Conservation (phyloP, 495 filamentous ascomycete species). For the Emericellopsis terricola region DNA sequence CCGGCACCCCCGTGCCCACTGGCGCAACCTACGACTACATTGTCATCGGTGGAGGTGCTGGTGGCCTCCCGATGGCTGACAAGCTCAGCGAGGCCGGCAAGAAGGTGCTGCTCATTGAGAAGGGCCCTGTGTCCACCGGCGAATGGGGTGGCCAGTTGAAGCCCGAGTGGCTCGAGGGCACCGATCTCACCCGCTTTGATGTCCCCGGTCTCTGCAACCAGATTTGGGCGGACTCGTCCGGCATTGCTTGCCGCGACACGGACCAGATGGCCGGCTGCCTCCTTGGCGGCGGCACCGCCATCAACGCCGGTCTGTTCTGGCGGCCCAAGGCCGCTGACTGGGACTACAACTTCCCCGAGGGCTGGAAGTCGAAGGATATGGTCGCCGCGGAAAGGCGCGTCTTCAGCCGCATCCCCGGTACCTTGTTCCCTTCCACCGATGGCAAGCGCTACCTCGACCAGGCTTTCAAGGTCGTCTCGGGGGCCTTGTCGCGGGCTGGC, state of each 20-base stretch:
- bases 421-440: slow-evolving; percentile 46
- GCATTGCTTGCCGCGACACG: slow-evolving; percentile 48
- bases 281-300: slow-evolving; percentile 58
- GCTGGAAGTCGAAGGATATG: slow-evolving; percentile 53
- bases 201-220: slow-evolving; percentile 63
- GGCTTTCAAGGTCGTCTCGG: slow-evolving; percentile 39
- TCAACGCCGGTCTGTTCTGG: slow-evolving; percentile 48
- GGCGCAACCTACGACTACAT: slow-evolving; percentile 22
- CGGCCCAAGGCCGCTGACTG: slow-evolving; percentile 40
- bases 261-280: slow-evolving; percentile 62
- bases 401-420: slow-evolving; percentile 53
- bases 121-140: slow-evolving; percentile 40
- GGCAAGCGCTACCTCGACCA: slow-evolving; percentile 50
- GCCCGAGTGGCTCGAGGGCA: slow-evolving; percentile 45
- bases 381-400: slow-evolving; percentile 35
- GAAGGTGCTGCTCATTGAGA: slow-evolving; percentile 47
- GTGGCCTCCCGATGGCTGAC: slow-evolving; percentile 31
- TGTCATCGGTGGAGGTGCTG: slow-evolving; percentile 31
- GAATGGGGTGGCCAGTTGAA: slow-evolving; percentile 36
- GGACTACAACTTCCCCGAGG: slow-evolving; percentile 53
- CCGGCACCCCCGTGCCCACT: neutral
- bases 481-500: slow-evolving; percentile 34
- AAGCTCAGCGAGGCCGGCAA: slow-evolving; percentile 37
- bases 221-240: slow-evolving; percentile 44
- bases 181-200: slow-evolving; percentile 56